Conservation (phyloP, 2,329 filamentous ascomycete species). For the Passalora sequoiae region DNA sequence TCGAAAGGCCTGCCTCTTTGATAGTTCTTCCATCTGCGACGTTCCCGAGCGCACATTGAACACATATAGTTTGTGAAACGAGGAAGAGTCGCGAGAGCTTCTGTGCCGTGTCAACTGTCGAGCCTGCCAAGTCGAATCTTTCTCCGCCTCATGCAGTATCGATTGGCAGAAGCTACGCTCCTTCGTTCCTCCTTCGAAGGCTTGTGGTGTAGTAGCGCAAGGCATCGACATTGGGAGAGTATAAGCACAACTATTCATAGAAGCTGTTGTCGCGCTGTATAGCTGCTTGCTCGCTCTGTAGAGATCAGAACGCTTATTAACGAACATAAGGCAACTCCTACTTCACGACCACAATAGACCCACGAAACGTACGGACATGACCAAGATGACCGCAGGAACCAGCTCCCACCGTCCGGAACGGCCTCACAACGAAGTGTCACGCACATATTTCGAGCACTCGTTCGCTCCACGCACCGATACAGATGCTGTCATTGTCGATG, state of each 20-base stretch:
- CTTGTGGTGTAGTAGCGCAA: not conserved
- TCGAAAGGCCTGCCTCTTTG: no score
- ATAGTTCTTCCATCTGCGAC: no score
- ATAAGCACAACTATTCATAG: not conserved
- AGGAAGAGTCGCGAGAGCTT: no score
- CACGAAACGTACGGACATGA: no score
- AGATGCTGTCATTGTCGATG: slow-evolving; percentile 40
- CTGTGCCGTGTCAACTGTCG: no score
- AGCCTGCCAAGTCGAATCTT: not conserved
- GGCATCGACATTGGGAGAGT: not conserved
- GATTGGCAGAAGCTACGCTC: not conserved
- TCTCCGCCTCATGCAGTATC: not conserved
- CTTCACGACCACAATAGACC: no score
- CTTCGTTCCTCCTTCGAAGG: not conserved
- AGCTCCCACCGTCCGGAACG: not conserved
- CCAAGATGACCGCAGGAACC: slow-evolving; percentile 18
- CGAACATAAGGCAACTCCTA: no score
- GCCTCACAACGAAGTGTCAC: slow-evolving; percentile 34
- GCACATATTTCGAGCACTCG: slow-evolving; percentile 43
- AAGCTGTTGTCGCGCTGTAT: no score
- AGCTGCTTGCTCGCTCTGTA: no score
- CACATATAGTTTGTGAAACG: no score
- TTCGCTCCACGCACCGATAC: slow-evolving; percentile 41
- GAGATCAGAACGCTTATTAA: no score
- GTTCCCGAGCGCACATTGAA: no score